A percentile compares a stretch with the other conserved stretches of the same genome.
These are phyloP conservation scores for Saccharomyces pastorianus DNA, from an alignment of 1,139 yeast species.

Conservation along the genomic window DNA sequence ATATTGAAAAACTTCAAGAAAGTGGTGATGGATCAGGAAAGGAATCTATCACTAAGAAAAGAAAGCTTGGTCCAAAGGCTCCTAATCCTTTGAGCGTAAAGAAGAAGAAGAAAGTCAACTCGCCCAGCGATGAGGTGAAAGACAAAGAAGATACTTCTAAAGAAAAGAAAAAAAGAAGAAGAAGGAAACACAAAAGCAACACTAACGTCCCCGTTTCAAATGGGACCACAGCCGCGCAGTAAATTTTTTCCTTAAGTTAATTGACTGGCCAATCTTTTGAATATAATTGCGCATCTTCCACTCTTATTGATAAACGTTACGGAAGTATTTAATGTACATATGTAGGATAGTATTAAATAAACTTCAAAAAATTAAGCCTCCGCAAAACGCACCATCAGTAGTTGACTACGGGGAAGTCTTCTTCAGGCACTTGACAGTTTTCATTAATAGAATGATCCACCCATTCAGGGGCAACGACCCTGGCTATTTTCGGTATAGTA, in stretches of 20 bases:
- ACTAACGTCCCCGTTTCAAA: background rate
- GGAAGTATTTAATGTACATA: background rate
- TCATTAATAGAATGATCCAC: constrained; percentile 37
- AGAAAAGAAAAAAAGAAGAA: constrained; percentile 13
- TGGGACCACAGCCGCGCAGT: background rate
- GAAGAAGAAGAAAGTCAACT: constrained; percentile 35
- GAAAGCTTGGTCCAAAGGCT: constrained; percentile 63
- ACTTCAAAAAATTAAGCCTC: background rate
- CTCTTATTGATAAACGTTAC: background rate
- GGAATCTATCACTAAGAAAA: constrained; percentile 30
- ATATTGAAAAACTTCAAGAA: constrained; percentile 19
- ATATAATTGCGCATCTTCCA: background rate
- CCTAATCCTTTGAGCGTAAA: constrained; percentile 82
- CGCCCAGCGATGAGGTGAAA: background rate
- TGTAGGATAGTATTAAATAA: background rate
- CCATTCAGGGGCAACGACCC: constrained; percentile 41
- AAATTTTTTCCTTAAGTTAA: background rate
- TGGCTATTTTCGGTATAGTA: constrained; percentile 35
- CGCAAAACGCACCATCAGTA: background rate
- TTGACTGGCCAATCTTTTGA: background rate
- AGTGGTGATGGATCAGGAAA: background rate
- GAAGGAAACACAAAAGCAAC: constrained; percentile 18
- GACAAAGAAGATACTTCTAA: background rate
- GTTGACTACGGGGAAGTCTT: constrained; percentile 24
- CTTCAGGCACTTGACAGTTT: constrained; percentile 41